Percentiles rank a stretch among this genome's conserved stretches.
Evolutionary conservation across 2,329 filamentous ascomycete genomes (phyloP).

Genomic region (Aspergillus fischeri): DNA sequence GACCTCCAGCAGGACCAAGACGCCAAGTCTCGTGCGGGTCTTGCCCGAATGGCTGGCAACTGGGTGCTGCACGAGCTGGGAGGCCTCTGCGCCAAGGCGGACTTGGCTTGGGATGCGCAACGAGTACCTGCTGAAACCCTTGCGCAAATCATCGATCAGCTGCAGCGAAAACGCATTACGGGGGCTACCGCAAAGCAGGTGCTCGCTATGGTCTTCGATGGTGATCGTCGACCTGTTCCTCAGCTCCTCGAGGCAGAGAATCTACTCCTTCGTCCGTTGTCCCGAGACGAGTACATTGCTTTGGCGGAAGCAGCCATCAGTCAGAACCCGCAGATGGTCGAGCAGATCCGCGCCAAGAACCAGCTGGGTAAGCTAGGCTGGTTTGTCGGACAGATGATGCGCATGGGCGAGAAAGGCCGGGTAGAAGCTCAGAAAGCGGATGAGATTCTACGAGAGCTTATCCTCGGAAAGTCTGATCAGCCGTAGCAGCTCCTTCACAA

Average conservation of each 20-base stretch:
- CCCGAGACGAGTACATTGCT: conserved; percentile 51
- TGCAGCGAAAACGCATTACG: conserved; percentile 45
- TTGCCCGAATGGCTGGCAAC: conserved; percentile 54
- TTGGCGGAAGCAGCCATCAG: conserved; percentile 53
- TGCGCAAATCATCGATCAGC: conserved; percentile 43
- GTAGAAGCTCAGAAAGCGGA: conserved; percentile 60
- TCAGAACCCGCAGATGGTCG: conserved; percentile 55
- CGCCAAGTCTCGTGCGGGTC: conserved; percentile 24
- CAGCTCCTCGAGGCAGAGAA: conserved; percentile 56
- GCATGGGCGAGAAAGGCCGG: conserved; percentile 55
- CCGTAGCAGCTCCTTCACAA: conserved; percentile 1
- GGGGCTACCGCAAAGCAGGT: conserved; percentile 58
- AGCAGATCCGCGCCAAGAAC: conserved; percentile 55
- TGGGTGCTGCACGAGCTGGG: conserved; percentile 75
- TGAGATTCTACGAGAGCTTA: conserved; percentile 48
- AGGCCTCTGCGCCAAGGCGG: conserved; percentile 55
- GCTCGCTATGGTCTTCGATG: conserved; percentile 52
- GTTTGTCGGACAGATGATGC: conserved; percentile 67
- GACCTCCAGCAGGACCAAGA: conserved; percentile 23
- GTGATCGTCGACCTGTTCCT: conserved; percentile 45
- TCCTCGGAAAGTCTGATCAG: conserved; percentile 26
- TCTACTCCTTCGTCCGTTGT: conserved; percentile 53
- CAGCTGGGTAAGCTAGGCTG: conserved; percentile 64
- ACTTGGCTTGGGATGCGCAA: conserved; percentile 39
- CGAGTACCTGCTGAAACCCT: conserved; percentile 41